A percentile compares a stretch with the other conserved stretches of the same genome.
These are phyloP conservation scores for Saccharomycopsis sp. DNA, from an alignment of 805 yeast species.

Conservation along the genomic window DNA sequence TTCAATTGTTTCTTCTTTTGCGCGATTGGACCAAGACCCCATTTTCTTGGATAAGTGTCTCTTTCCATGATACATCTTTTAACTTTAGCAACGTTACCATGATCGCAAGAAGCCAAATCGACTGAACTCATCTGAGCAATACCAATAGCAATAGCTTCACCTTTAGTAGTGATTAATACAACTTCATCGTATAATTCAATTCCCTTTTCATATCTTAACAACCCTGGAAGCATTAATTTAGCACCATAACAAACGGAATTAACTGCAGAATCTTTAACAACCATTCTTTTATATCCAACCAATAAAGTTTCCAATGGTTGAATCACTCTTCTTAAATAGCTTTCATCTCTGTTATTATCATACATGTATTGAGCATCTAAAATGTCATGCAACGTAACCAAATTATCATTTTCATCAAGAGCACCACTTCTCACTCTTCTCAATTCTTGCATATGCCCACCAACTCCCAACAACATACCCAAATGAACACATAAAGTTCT, in stretches of 20 bases:
- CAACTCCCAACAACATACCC: constrained; percentile 97
- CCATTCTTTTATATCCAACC: constrained; percentile 94
- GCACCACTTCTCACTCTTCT: constrained; percentile 99
- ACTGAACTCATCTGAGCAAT: constrained; percentile 99
- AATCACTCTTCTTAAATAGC: constrained; percentile 87
- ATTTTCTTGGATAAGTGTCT: constrained; percentile 98
- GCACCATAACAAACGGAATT: constrained; percentile 99
- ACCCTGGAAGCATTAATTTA: constrained; percentile 97
- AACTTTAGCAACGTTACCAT: constrained; percentile 97
- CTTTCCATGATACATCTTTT: constrained; percentile 99
- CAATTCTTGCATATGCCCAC: constrained; percentile 99
- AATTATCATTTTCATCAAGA: constrained; percentile 76
- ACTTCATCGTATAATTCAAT: constrained; percentile 97
- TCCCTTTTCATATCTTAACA: constrained; percentile 94
- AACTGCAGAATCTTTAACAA: constrained; percentile 91
- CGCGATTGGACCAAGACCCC: constrained; percentile 99
- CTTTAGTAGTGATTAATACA: constrained; percentile 96
- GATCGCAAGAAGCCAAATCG: constrained; percentile 93
- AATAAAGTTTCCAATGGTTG: constrained; percentile 92
- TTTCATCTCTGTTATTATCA: constrained; percentile 95
- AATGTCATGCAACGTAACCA: constrained; percentile 95
- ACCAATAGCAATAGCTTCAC: constrained; percentile 98
- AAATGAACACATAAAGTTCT: constrained; percentile 97
- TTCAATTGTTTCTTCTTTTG: constrained; percentile 97
- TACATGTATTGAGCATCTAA: constrained; percentile 97